A percentile compares a stretch with the other conserved stretches of the same genome.
Conservation (phyloP, 352 stramenopile genomes). For the Phytopythium montanum region DNA sequence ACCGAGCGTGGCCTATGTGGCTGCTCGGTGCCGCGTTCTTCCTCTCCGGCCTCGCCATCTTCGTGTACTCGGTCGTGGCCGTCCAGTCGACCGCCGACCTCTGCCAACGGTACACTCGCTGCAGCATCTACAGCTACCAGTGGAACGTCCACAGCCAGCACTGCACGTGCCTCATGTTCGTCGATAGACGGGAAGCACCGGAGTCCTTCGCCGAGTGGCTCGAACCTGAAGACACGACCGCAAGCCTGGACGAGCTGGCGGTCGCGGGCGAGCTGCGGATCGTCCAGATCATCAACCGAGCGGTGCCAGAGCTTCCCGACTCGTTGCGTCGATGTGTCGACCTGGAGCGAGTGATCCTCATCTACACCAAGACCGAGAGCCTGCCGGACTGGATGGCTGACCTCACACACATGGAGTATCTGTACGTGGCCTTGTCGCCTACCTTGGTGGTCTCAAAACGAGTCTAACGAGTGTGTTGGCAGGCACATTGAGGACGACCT, state of each 20-base stretch:
- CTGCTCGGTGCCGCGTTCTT: conserved; percentile 31
- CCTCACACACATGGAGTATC: conserved; percentile 29
- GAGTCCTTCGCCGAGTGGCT: conserved; percentile 33
- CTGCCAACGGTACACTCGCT: conserved; percentile 26
- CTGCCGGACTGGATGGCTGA: conserved; percentile 26
- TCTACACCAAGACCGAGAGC: conserved; percentile 30
- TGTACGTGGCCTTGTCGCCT: conserved; percentile 16
- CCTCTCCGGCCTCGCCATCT: conserved; percentile 13
- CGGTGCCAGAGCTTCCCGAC: conserved; percentile 29
- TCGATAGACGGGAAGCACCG: conserved; percentile 23
- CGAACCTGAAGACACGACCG: conserved; percentile 27
- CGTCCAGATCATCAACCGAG: conserved; percentile 48
- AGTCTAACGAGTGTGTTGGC: neutral
- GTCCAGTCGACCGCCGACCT: conserved; percentile 23
- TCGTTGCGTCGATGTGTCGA: conserved; percentile 26
- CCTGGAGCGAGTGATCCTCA: conserved; percentile 30
- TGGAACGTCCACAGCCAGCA: conserved; percentile 31
- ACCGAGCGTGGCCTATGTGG: conserved; percentile 16
- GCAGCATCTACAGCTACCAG: conserved; percentile 33
- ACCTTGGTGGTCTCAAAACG: neutral
- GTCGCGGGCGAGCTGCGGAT: conserved; percentile 32
- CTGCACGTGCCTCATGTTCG: conserved; percentile 37
- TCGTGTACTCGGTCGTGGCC: conserved; percentile 30
- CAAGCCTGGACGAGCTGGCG: conserved; percentile 23
- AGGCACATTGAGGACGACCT: conserved; percentile 34